phyloP scores from a whole-genome alignment of 495 filamentous ascomycete species.

The Rusavskia elegans region DNA sequence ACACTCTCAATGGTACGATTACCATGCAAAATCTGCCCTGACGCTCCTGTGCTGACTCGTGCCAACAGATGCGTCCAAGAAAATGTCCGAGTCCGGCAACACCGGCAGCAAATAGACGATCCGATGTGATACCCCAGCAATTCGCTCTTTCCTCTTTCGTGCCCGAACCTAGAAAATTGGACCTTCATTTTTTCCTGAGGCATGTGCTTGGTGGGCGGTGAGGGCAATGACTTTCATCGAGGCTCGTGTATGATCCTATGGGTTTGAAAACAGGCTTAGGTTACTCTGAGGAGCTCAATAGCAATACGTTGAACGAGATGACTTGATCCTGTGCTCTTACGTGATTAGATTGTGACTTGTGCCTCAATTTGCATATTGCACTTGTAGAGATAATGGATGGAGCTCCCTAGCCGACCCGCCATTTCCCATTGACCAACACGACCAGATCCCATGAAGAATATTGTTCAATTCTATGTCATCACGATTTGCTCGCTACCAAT shows the following conservation, averaged over 20 bases:
- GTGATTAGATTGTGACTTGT: too few relatives aligned
- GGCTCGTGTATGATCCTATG: background rate
- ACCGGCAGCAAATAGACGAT: conserved; percentile 1
- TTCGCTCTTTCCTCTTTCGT: conserved; percentile 1
- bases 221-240: background rate
- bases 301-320: background rate
- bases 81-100: background rate
- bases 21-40: background rate
- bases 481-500: too few relatives aligned
- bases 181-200: background rate
- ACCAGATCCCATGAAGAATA: too few relatives aligned
- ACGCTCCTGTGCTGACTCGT: background rate
- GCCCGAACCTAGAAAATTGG: background rate
- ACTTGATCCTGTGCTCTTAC: background rate
- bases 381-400: too few relatives aligned
- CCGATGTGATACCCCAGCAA: conserved; percentile 6
- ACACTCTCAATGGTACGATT: background rate
- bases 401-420: too few relatives aligned
- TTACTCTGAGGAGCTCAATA: background rate
- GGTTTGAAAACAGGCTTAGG: background rate
- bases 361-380: too few relatives aligned
- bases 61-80: background rate
- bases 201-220: background rate
- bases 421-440: too few relatives aligned
- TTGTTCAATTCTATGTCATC: too few relatives aligned